A percentile compares a stretch with the other conserved stretches of the same genome.
Evolutionary conservation across 2,329 filamentous ascomycete genomes (phyloP).

Genomic region (Paracamarosporium sp.): DNA sequence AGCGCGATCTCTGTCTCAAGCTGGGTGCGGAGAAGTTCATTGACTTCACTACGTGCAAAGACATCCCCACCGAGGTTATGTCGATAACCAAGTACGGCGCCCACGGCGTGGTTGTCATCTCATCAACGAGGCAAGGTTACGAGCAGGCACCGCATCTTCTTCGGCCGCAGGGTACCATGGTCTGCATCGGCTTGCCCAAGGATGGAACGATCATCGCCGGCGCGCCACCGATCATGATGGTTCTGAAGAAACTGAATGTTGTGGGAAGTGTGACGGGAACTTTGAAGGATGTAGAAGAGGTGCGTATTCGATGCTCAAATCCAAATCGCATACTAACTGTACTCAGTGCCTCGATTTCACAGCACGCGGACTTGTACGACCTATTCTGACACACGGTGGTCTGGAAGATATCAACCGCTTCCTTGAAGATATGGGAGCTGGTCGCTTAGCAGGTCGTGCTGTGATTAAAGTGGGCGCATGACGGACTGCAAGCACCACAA

Average conservation of each 20-base stretch:
- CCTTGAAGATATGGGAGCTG: constrained; percentile 46
- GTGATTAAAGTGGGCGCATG: constrained; percentile 42
- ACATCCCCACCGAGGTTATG: constrained; percentile 62
- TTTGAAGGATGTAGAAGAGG: constrained; percentile 55
- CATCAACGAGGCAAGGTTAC: constrained; percentile 53
- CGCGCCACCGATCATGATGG: constrained; percentile 46
- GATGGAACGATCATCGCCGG: constrained; percentile 29
- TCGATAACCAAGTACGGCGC: constrained; percentile 67
- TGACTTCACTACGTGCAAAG: constrained; percentile 65
- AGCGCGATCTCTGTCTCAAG: constrained; percentile 53
- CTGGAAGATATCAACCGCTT: constrained; percentile 50
- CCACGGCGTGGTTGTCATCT: constrained; percentile 83
- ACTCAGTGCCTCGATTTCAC: constrained; percentile 48
- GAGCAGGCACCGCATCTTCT: constrained; percentile 37
- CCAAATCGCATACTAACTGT: background rate
- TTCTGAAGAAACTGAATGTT: constrained; percentile 50
- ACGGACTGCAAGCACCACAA: constrained; percentile 19
- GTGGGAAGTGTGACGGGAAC: constrained; percentile 53
- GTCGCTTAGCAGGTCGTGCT: constrained; percentile 50
- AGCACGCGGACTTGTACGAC: constrained; percentile 50
- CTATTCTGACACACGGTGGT: constrained; percentile 48
- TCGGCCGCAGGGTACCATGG: constrained; percentile 34
- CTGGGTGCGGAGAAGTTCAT: constrained; percentile 64
- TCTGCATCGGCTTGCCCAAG: constrained; percentile 35
- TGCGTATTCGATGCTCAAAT: constrained; percentile 16